Base-by-base conservation (phyloP, 2,329 filamentous ascomycete genomes). In the Calonectria pauciramosa region DNA sequence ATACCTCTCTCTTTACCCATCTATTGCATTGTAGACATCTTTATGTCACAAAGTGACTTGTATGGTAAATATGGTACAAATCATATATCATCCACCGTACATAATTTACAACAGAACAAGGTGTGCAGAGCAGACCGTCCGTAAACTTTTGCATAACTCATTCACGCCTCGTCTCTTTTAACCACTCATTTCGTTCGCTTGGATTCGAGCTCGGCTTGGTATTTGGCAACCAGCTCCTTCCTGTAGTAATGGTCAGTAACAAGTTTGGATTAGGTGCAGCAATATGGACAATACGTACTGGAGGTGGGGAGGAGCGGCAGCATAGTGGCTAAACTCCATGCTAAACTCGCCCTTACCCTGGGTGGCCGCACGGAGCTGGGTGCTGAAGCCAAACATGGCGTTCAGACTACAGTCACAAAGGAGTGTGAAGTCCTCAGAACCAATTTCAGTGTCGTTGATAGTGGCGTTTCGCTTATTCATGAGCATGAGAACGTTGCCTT, bases 281-380 rank as follows among this genome's bases (percentile, higher is more conserved):
- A 9, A 52, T 28, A 26, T 34, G 56, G 32, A 41, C 54, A 70
- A 56, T 77, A 91, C 93, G 84, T 93, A 94, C 94, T 99, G 97
- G 85, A 99, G 85, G 84, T 99, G 96, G 81, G 92, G 92, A 64
- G 96, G 94, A 73, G 97, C 95, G 67, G 95, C 90, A 68, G 94
- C 93, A 82, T 99, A 99, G 88, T 99, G 97, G 86, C 94, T 97
- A 83, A 99, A 99, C 87, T 99, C 97, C 97, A 99, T 99, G 82
- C 91, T 94, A 84, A 98, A 99, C 88, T 99, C 97, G 82, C 97
- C 97, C 90, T 99, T 99, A 76, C 97, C 97, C 88, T 99, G 97
- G 2, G 96, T 99, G 28, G 96, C 95, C 18, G 97, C 97, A 80
- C 97, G 92, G 79, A 99, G 87, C 86, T 98, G 95, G 52, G 93